phyloP scores from a whole-genome alignment of 768 basidiomycete species.

The Agaricus subrufescens region DNA sequence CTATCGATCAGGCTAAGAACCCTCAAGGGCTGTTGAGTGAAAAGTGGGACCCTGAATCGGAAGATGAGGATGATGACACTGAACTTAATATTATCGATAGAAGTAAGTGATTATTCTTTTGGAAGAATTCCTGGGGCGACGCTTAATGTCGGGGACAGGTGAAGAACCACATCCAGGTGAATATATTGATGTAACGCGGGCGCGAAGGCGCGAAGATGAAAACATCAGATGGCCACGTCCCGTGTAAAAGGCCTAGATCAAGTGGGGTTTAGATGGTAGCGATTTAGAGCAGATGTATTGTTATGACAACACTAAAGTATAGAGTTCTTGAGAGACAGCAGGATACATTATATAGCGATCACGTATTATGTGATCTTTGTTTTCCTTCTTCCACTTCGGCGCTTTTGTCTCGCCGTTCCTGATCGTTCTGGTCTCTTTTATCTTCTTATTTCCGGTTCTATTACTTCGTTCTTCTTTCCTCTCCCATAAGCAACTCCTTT shows the following conservation, averaged over 20 bases:
- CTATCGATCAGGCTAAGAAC: conserved; percentile 64
- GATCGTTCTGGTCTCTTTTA: conserved; percentile 5
- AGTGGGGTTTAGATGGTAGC: background rate
- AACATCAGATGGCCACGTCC: conserved; percentile 72
- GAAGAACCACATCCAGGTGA: conserved; percentile 69
- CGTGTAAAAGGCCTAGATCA: conserved; percentile 27
- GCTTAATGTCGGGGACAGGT: conserved; percentile 32
- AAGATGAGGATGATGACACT: conserved; percentile 46
- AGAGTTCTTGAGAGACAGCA: background rate
- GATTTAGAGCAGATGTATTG: background rate
- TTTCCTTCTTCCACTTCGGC: conserved; percentile 13
- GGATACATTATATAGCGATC: background rate
- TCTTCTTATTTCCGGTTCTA: conserved; percentile 12
- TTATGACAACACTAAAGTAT: conserved; percentile 4
- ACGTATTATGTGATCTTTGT: conserved; percentile 7
- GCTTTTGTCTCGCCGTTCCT: conserved; percentile 5
- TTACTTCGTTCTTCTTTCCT: conserved; percentile 12
- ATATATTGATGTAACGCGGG: conserved; percentile 69
- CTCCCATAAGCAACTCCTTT: background rate
- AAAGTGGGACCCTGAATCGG: conserved; percentile 57
- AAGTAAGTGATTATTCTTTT: conserved; percentile 41
- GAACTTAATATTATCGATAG: conserved; percentile 64
- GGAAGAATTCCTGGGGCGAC: background rate
- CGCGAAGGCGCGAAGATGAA: conserved; percentile 49
- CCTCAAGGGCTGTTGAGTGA: conserved; percentile 53